phyloP scores from a whole-genome alignment of 2,329 filamentous ascomycete genomes.

The Rhynchosporium secalis region DNA sequence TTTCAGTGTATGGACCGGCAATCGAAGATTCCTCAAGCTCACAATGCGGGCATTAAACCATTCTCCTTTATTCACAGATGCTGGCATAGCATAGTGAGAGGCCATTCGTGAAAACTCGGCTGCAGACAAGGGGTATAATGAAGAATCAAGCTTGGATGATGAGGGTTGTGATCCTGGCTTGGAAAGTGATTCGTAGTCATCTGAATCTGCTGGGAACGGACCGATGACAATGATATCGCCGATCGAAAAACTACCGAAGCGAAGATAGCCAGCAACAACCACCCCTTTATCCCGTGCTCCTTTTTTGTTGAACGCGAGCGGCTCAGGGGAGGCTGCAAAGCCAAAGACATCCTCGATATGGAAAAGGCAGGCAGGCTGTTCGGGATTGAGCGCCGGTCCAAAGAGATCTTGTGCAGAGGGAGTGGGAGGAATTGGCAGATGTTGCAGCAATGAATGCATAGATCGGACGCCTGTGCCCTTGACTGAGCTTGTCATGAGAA shows the following conservation, averaged over 20 bases:
- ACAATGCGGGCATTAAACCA: slow-evolving; percentile 82
- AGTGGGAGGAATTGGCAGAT: slow-evolving; percentile 66
- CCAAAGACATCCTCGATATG: slow-evolving; percentile 90
- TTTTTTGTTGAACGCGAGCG: slow-evolving; percentile 44
- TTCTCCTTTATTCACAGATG: slow-evolving; percentile 58
- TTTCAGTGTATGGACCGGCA: slow-evolving; percentile 75
- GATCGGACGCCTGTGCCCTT: slow-evolving; percentile 79
- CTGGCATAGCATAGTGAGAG: slow-evolving; percentile 54
- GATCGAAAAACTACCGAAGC: slow-evolving; percentile 74
- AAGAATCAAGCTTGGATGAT: slow-evolving; percentile 46
- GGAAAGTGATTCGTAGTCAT: slow-evolving; percentile 41
- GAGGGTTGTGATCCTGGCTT: slow-evolving; percentile 46
- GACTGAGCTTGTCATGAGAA: slow-evolving; percentile 83
- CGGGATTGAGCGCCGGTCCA: slow-evolving; percentile 55
- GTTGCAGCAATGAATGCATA: slow-evolving; percentile 77
- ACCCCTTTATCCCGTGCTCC: slow-evolving; percentile 54
- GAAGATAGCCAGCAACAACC: slow-evolving; percentile 83
- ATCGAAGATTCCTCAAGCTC: slow-evolving; percentile 82
- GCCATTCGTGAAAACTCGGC: slow-evolving; percentile 54
- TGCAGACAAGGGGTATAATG: slow-evolving; percentile 54
- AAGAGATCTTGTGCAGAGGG: slow-evolving; percentile 56
- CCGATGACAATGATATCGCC: slow-evolving; percentile 79
- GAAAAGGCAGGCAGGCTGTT: slow-evolving; percentile 68
- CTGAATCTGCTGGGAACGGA: slow-evolving; percentile 66
- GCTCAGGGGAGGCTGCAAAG: slow-evolving; percentile 62